Base-by-base conservation (phyloP, 768 basidiomycete species). In the Pisolithus tinctorius region DNA sequence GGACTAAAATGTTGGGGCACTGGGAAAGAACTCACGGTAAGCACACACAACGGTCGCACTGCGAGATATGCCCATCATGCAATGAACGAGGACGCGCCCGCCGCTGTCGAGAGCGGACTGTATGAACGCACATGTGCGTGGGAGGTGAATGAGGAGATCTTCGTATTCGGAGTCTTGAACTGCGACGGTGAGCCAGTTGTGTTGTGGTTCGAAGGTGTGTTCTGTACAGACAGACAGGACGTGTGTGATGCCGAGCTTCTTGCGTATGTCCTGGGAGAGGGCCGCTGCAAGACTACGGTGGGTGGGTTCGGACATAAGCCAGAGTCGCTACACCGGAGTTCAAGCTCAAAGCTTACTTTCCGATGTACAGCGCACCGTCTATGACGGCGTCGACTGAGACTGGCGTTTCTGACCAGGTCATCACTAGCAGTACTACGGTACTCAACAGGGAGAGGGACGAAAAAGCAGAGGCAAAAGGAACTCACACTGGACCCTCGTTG, bases 31-130 rank as follows among this genome's bases (percentile, higher is more conserved):
- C 78, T 66, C 62, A 80, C 77, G 62, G 60, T 76, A 82, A 14
- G 79, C 80, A 46, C 75, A 76, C 25, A 82, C 70, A 25, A 79
- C 76, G 8, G 85, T 81, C 37, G 79, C 71, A 55, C 84, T 86
- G 54, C 86, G 73, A 0, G 83, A 88, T 7, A 88, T 67, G 5
- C 86, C 87, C 79, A 86, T 83, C 9, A 81, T 70, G 60, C 86
- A 88, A 55, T 88, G 86, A 13, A 88, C 81, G 9, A 88, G 74
- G 5, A 87, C 78, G 43, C 69, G 74, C 0, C 84, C 84, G 25
- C 76, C 75, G 6, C 54, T 23, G 8, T 68, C 62, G 38, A 88
- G 56, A 4, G 86, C 83, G 20, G 70, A 54, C 56, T 83, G 73
- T 29, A 89, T 86, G 63, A 86, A 89, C 13, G 59, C 64, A 59